These are phyloP conservation scores for Colletotrichum orbiculare DNA, from an alignment of 2,329 filamentous ascomycete genomes.

Conservation along the genomic window DNA sequence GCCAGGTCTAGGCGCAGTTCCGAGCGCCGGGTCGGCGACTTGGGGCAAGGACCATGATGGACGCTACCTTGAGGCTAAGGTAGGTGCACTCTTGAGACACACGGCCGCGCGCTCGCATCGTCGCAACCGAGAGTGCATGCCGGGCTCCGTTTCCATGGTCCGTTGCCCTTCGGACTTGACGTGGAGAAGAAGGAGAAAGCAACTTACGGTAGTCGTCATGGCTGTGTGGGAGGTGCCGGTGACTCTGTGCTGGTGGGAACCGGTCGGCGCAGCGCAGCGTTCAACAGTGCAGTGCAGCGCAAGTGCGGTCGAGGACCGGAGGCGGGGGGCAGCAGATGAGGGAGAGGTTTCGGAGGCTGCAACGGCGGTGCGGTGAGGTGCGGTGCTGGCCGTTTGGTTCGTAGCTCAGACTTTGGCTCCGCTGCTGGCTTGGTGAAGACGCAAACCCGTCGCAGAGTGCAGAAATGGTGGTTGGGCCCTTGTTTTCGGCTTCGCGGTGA, in stretches of 20 bases:
- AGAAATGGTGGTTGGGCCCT: too few species aligned
- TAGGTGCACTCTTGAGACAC: constrained; percentile 51
- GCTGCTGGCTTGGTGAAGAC: too few species aligned
- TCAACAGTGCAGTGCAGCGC: too few species aligned
- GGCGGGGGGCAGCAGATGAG: background rate
- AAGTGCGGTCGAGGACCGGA: constrained; percentile 39
- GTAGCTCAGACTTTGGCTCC: too few species aligned
- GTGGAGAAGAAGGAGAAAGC: constrained; percentile 27
- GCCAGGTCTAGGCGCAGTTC: constrained; percentile 36
- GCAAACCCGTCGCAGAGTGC: too few species aligned
- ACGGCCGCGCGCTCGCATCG: constrained; percentile 44
- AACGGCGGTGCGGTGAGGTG: background rate
- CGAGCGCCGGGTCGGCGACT: constrained; percentile 32
- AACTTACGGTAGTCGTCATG: constrained; percentile 54
- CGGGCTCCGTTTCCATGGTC: too few species aligned
- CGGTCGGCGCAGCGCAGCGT: constrained; percentile 37
- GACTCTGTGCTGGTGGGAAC: constrained; percentile 34
- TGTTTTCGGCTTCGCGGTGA: too few species aligned
- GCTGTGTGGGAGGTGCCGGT: constrained; percentile 26
- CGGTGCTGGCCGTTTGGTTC: background rate
- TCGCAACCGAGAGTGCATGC: constrained; percentile 22
- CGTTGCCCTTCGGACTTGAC: constrained; percentile 29
- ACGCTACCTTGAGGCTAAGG: constrained; percentile 38
- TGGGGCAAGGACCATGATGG: constrained; percentile 35
- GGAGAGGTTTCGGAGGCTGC: constrained; percentile 27